Evolutionary conservation across 805 yeast species (phyloP).

Genomic region (Teunomyces tritomae): DNA sequence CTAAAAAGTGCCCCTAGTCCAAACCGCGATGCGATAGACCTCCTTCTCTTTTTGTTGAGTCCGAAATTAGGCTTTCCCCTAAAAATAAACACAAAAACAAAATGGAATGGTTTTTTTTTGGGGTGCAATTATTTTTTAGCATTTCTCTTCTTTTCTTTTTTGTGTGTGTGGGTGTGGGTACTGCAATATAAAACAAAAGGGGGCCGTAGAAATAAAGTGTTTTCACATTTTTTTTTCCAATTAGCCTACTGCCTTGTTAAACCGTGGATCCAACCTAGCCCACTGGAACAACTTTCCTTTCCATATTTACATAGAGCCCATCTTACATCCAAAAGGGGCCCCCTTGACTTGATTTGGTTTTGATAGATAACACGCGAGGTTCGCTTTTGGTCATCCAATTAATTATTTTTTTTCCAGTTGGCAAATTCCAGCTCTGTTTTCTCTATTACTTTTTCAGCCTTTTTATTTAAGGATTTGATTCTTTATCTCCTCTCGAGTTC

Average conservation of each 20-base stretch:
- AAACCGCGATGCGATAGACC: neutral
- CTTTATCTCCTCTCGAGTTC: neutral
- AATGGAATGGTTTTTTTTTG: conserved; percentile 2
- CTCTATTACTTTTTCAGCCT: neutral
- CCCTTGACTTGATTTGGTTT: neutral
- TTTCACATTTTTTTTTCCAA: neutral
- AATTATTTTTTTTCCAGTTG: neutral
- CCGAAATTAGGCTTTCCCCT: conserved; percentile 1
- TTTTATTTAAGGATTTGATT: neutral
- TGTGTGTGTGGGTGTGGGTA: conserved; percentile 1
- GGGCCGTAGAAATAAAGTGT: conserved; percentile 1
- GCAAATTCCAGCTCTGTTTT: neutral
- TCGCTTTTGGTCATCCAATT: neutral
- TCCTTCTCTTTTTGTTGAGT: conserved; percentile 2
- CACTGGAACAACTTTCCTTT: neutral
- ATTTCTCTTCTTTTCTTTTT: conserved; percentile 2
- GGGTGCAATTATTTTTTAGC: neutral
- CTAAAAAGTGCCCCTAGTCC: neutral
- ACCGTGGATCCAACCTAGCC: neutral
- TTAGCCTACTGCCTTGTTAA: neutral
- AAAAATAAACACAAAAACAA: conserved; percentile 1
- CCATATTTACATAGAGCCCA: neutral
- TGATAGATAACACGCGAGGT: neutral
- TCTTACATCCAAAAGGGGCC: neutral
- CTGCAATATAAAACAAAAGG: conserved; percentile 4